Evolutionary conservation across 2,329 filamentous ascomycete genomes (phyloP), one percentile per base, ranked within the genome.

Genomic region (Aspergillus sergii): DNA sequence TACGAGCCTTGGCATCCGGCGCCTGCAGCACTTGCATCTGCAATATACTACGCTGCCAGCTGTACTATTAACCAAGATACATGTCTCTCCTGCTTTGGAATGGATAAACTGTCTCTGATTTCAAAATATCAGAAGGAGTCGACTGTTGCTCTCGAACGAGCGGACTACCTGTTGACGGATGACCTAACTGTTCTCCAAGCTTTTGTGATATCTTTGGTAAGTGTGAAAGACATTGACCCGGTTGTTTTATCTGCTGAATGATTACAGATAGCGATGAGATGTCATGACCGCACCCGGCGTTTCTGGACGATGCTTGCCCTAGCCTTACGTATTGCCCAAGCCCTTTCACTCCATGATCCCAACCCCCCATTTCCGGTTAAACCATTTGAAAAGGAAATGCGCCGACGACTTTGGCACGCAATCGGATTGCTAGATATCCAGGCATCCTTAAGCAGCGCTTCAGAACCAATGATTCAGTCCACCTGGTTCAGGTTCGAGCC

Each of bases 281-380:
- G 64, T 6, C 73, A 73, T 58, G 73, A 75, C 57, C 71, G 73
- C 60, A 74, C 68, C 39, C 69, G 74, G 30, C 68, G 73, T 21
- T 69, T 72, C 7, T 76, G 75, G 74, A 76, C 74, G 4, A 73
- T 76, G 72, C 57, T 74, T 9, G 68, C 68, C 51, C 67, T 76
- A 65, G 74, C 72, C 5, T 61, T 77, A 2, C 72, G 72, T 43
- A 69, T 74, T 43, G 73, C 66, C 6, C 74, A 77, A 64, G 71
- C 73, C 16, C 64, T 74, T 14, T 76, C 64, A 7, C 73, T 76
- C 7, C 68, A 76, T 59, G 30, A 71, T 23, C 39, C 67, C 9
- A 63, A 71, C 9, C 73, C 75, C 1, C 70, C 73, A 21, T 75
- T 75, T 28, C 62, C 65, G 0, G 65, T 76, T 3, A 61, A 41